Evolutionary conservation across 2,329 filamentous ascomycete genomes (phyloP).

Genomic region (Xylariales sp.): DNA sequence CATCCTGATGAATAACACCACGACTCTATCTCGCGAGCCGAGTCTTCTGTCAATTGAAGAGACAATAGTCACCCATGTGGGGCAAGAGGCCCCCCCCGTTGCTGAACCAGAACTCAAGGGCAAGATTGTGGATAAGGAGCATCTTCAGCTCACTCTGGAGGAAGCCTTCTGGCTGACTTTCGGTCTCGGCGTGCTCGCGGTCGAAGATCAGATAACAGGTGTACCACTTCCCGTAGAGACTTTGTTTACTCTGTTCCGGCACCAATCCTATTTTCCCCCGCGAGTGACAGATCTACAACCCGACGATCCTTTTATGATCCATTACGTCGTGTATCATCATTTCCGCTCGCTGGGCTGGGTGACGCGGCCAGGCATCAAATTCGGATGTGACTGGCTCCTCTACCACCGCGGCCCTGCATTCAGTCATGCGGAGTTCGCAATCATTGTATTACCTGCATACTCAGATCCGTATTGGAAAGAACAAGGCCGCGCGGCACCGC

Average conservation of each 20-base stretch:
- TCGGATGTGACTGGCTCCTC: conserved; percentile 89
- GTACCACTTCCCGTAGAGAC: conserved; percentile 45
- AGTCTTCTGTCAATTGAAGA: background rate
- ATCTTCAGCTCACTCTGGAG: conserved; percentile 85
- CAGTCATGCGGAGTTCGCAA: conserved; percentile 87
- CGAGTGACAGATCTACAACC: conserved; percentile 49
- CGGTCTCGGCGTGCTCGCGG: conserved; percentile 66
- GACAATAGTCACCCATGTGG: background rate
- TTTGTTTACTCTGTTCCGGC: conserved; percentile 64
- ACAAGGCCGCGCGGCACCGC: conserved; percentile 43
- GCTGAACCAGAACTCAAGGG: background rate
- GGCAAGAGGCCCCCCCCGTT: background rate
- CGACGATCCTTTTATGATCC: conserved; percentile 79
- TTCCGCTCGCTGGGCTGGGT: conserved; percentile 96
- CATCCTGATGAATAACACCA: conserved; percentile 12
- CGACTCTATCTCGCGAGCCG: conserved; percentile 10
- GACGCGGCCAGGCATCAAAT: conserved; percentile 87
- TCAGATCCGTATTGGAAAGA: conserved; percentile 67
- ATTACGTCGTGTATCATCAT: conserved; percentile 91
- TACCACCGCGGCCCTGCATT: conserved; percentile 93
- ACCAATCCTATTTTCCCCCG: conserved; percentile 65
- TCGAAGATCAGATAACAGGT: conserved; percentile 48
- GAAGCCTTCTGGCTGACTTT: conserved; percentile 91
- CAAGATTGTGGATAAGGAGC: conserved; percentile 58
- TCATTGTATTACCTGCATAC: conserved; percentile 81